Conservation (phyloP, 345 rosid species). For the Citrus maxima region DNA sequence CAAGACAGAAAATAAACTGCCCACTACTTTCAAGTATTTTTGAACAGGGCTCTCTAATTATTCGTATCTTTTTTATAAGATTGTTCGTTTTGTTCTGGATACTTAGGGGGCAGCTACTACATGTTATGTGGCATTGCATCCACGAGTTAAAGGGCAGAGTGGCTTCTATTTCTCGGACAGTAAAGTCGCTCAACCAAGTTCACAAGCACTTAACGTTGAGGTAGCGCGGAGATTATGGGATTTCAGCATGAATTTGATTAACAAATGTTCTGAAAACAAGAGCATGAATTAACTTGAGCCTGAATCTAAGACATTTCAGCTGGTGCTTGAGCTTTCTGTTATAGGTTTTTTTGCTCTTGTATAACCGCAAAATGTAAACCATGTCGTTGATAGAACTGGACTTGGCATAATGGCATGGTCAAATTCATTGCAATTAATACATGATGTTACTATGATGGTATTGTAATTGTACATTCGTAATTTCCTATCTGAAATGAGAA, state of each 20-base stretch:
- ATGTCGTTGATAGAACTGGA: too few species aligned
- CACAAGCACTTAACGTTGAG: slow-evolving; percentile 41
- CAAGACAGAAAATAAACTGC: too few species aligned
- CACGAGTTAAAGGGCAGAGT: slow-evolving; percentile 55
- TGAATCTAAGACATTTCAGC: too few species aligned
- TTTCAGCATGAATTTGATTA: slow-evolving; percentile 50
- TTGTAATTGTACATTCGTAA: too few species aligned
- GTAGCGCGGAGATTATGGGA: slow-evolving; percentile 69
- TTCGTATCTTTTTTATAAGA: too few species aligned
- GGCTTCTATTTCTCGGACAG: slow-evolving; percentile 62
- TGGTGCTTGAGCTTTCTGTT: too few species aligned
- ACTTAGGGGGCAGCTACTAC: slow-evolving; percentile 76
- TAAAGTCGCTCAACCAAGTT: slow-evolving; percentile 41
- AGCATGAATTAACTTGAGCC: neutral
- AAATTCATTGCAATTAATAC: too few species aligned
- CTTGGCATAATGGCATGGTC: too few species aligned
- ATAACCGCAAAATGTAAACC: too few species aligned
- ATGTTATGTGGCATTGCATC: slow-evolving; percentile 73
- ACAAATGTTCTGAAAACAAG: neutral
- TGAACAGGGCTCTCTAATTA: neutral
- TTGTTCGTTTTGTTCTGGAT: neutral
- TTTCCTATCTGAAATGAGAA: too few species aligned
- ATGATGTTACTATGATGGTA: too few species aligned
- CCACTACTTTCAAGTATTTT: neutral
- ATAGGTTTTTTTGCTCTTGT: too few species aligned